phyloP scores from a whole-genome alignment of 306 rosid species.

The Spatholobus suberectus region DNA sequence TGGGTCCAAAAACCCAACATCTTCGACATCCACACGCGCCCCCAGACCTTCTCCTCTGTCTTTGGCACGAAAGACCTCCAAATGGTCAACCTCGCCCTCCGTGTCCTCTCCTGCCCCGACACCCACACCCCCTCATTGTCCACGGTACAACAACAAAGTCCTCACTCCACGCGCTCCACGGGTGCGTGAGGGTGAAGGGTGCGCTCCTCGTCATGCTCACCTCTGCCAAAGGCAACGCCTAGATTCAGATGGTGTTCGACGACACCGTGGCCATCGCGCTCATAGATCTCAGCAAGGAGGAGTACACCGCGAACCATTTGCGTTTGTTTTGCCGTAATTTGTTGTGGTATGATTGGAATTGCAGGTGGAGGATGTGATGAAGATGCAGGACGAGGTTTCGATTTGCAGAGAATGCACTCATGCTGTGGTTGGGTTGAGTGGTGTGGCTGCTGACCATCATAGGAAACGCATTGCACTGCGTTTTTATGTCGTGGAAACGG shows the following conservation, averaged over 20 bases:
- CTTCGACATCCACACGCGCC: conserved; percentile 83
- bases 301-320: conserved; percentile 70
- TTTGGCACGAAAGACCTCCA: conserved; percentile 93
- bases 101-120: conserved; percentile 86
- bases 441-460: too few relatives aligned
- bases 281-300: conserved; percentile 84
- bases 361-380: conserved; percentile 94
- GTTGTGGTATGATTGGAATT: neutral
- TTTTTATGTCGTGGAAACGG: too few relatives aligned
- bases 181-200: conserved; percentile 87
- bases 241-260: conserved; percentile 95
- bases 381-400: conserved; percentile 88
- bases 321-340: neutral
- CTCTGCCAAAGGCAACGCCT: conserved; percentile 66
- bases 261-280: conserved; percentile 96
- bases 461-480: too few relatives aligned
- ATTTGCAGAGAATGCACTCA: conserved; percentile 85
- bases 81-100: conserved; percentile 83
- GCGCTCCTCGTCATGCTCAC: conserved; percentile 71
- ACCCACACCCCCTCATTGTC: conserved; percentile 66
- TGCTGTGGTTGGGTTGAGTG: too few relatives aligned
- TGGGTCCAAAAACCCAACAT: conserved; percentile 95
- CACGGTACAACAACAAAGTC: conserved; percentile 90
- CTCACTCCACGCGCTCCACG: too few relatives aligned
- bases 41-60: conserved; percentile 82